Conservation (phyloP, 129 eudicot species). For the Helichrysum umbraculigerum region DNA sequence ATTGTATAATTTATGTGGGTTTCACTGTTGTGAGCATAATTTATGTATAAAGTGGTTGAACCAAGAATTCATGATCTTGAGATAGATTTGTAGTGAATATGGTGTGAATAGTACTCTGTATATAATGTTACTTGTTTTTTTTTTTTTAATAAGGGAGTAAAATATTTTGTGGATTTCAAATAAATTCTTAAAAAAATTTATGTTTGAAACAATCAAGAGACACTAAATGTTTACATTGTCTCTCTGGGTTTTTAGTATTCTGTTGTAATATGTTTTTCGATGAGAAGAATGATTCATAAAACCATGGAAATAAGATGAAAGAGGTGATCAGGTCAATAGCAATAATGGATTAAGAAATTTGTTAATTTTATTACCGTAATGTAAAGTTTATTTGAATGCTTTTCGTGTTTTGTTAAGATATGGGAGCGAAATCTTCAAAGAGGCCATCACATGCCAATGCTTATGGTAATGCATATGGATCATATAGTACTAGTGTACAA, state of each 20-base stretch:
- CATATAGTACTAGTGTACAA: constrained; percentile 15
- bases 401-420: constrained; percentile 17
- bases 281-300: not conserved
- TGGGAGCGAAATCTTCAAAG: constrained; percentile 45
- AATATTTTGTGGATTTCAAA: not conserved
- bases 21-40: not conserved
- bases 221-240: not conserved
- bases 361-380: not conserved
- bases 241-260: not conserved
- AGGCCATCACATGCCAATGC: constrained; percentile 23
- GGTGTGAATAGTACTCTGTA: not conserved
- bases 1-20: constrained; percentile 2
- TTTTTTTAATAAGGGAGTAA: constrained; percentile 6
- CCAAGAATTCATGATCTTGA: constrained; percentile 9
- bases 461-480: constrained; percentile 15
- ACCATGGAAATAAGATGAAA: not conserved
- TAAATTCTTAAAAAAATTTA: not conserved
- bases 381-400: not conserved
- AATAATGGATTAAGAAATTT: constrained; percentile 3
- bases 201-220: not conserved
- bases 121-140: not conserved
- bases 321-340: not conserved
- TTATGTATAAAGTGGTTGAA: constrained; percentile 13
- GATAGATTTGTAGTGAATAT: not conserved
- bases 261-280: constrained; percentile 7